Percentiles rank a stretch among this genome's conserved stretches.
These are phyloP conservation scores for Candida morakotiae DNA, from an alignment of 805 yeast genomes.

Conservation along the genomic window DNA sequence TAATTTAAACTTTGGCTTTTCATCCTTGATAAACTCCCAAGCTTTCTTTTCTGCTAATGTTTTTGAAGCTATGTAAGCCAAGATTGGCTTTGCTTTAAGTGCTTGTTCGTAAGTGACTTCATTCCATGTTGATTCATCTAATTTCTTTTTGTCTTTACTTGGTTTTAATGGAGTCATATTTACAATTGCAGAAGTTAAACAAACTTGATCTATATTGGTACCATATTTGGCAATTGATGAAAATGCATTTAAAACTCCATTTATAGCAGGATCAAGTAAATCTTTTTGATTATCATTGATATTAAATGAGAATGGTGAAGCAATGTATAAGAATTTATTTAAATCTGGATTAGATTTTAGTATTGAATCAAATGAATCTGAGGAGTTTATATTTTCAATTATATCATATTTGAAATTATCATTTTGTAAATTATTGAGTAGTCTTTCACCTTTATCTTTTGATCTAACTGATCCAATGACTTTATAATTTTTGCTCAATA, in stretches of 20 bases:
- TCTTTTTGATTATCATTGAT: conserved; percentile 43
- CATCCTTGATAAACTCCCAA: conserved; percentile 45
- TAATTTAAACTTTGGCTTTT: conserved; percentile 12
- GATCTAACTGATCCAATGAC: conserved; percentile 55
- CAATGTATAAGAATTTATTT: conserved; percentile 47
- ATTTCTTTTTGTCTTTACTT: conserved; percentile 14
- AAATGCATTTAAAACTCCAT: conserved; percentile 33
- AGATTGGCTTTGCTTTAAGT: conserved; percentile 27
- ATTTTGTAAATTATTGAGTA: conserved; percentile 12
- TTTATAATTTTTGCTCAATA: conserved; percentile 35
- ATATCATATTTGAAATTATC: conserved; percentile 20
- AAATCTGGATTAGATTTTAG: conserved; percentile 39
- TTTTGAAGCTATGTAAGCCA: conserved; percentile 57
- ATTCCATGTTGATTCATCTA: conserved; percentile 29
- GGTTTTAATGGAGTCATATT: conserved; percentile 12
- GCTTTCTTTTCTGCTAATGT: conserved; percentile 57
- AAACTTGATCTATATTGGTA: conserved; percentile 38
- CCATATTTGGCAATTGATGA: conserved; percentile 11
- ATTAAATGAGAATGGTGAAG: conserved; percentile 35
- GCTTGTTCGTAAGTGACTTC: conserved; percentile 34
- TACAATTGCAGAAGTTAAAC: conserved; percentile 37
- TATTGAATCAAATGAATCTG: conserved; percentile 47
- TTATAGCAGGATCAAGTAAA: conserved; percentile 51
- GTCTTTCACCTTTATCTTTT: conserved; percentile 37
- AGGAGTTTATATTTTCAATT: conserved; percentile 25